Evolutionary conservation across 2,329 filamentous ascomycete species (phyloP).

Genomic region (Colletotrichum sp.): DNA sequence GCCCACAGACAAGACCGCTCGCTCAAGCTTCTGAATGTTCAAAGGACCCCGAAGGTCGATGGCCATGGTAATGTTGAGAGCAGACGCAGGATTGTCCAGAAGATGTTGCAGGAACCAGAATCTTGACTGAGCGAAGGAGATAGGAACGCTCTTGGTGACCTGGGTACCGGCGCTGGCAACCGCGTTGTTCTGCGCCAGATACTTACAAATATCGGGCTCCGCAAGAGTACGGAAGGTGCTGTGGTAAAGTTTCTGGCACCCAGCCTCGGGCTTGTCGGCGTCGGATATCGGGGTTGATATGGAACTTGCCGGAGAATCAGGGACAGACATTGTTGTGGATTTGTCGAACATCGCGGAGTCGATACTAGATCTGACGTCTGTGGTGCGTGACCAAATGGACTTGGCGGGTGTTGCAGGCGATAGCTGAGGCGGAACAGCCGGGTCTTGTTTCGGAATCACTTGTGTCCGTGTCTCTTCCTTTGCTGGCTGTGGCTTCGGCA

Average conservation of each 20-base stretch:
- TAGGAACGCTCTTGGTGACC: neutral
- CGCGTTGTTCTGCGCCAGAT: neutral
- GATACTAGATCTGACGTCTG: neutral
- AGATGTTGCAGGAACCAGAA: conserved; percentile 42
- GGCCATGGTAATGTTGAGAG: conserved; percentile 41
- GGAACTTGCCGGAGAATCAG: neutral
- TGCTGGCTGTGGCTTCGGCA: neutral
- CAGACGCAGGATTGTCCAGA: conserved; percentile 35
- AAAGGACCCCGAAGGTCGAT: conserved; percentile 37
- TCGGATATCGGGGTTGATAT: neutral
- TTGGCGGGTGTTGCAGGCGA: neutral
- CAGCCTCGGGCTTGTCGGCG: neutral
- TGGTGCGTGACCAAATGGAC: neutral
- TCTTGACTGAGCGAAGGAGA: conserved; percentile 42
- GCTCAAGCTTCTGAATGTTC: conserved; percentile 28
- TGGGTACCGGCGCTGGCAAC: neutral
- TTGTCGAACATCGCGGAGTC: neutral
- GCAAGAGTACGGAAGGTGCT: neutral
- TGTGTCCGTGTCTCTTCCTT: neutral
- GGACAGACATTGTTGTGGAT: neutral
- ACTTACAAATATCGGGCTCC: neutral
- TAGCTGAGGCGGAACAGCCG: neutral
- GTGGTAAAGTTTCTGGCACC: neutral
- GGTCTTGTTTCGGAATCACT: neutral
- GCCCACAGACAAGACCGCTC: conserved; percentile 33